Percentiles rank a stretch among this genome's conserved stretches.
These are phyloP conservation scores for Eremothecium coryli DNA, from an alignment of 1,139 yeast genomes.

Conservation along the genomic window DNA sequence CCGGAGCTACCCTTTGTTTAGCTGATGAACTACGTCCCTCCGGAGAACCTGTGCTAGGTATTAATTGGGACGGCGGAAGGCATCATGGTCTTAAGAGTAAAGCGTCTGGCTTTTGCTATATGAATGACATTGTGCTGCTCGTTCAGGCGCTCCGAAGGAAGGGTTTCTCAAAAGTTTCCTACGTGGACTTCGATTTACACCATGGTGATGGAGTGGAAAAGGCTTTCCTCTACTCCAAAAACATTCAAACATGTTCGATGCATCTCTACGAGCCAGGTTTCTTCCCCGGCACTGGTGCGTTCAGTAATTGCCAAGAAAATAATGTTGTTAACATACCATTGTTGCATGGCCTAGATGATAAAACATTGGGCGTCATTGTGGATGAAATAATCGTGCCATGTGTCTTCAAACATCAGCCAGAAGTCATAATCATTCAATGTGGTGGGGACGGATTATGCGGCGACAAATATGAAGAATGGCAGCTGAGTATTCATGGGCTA, in stretches of 20 bases:
- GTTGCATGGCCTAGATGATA: conserved; percentile 47
- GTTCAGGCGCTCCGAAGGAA: conserved; percentile 41
- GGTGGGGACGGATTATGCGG: conserved; percentile 65
- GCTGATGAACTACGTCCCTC: conserved; percentile 15
- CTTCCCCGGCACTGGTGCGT: conserved; percentile 61
- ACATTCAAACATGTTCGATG: conserved; percentile 52
- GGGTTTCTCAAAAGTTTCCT: conserved; percentile 42
- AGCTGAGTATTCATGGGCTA: conserved; percentile 47
- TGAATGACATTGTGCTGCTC: conserved; percentile 56
- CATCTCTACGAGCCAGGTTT: conserved; percentile 62
- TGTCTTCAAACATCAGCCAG: conserved; percentile 37
- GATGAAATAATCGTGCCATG: conserved; percentile 39
- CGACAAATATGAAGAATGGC: conserved; percentile 62
- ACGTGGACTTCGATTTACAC: conserved; percentile 65
- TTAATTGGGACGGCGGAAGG: conserved; percentile 77
- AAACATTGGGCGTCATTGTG: conserved; percentile 34
- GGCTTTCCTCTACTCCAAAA: conserved; percentile 49
- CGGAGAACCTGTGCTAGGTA: conserved; percentile 33
- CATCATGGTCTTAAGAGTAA: conserved; percentile 52
- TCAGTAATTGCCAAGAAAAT: conserved; percentile 30
- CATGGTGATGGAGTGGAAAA: conserved; percentile 75
- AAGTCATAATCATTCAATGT: conserved; percentile 52
- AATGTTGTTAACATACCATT: conserved; percentile 48
- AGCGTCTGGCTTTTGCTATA: conserved; percentile 69
- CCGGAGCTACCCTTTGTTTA: conserved; percentile 52